Evolutionary conservation across 768 basidiomycete genomes (phyloP).

Genomic region (Candolleomyces efflorescens): DNA sequence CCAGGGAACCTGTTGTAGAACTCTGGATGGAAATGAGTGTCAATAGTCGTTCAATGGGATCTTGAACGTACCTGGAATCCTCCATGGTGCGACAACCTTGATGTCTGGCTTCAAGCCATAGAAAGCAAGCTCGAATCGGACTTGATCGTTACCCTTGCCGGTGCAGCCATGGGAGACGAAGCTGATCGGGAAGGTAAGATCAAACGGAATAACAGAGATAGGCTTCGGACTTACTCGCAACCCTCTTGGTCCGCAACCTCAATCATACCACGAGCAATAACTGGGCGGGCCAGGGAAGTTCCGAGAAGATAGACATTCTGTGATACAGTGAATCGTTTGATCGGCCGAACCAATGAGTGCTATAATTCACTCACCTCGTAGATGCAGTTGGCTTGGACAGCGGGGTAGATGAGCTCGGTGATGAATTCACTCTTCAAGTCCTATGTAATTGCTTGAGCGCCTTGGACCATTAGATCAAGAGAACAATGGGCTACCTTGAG

Average conservation of each 20-base stretch:
- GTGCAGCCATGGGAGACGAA: constrained; percentile 99
- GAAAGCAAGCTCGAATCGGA: constrained; percentile 98
- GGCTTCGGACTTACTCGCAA: constrained; percentile 73
- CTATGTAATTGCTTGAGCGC: constrained; percentile 31
- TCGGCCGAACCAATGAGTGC: not conserved
- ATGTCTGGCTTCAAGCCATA: constrained; percentile 98
- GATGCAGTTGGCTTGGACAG: constrained; percentile 97
- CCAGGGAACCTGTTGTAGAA: constrained; percentile 99
- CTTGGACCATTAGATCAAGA: not conserved
- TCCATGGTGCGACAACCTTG: constrained; percentile 99
- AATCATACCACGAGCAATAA: constrained; percentile 99
- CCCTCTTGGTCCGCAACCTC: constrained; percentile 83
- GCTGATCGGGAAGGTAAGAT: constrained; percentile 35
- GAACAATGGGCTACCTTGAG: constrained; percentile 37
- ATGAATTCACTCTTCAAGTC: constrained; percentile 95
- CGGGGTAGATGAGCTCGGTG: constrained; percentile 95
- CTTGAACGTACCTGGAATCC: constrained; percentile 69
- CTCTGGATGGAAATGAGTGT: constrained; percentile 38
- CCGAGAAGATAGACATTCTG: constrained; percentile 96
- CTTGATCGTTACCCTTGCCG: constrained; percentile 99
- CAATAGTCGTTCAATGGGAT: not conserved
- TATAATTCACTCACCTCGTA: constrained; percentile 65
- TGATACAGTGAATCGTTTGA: constrained; percentile 2
- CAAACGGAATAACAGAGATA: not conserved
- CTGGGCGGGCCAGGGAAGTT: constrained; percentile 95